phyloP scores from a whole-genome alignment of 2,329 filamentous ascomycete species.

The Claviceps arundinis region DNA sequence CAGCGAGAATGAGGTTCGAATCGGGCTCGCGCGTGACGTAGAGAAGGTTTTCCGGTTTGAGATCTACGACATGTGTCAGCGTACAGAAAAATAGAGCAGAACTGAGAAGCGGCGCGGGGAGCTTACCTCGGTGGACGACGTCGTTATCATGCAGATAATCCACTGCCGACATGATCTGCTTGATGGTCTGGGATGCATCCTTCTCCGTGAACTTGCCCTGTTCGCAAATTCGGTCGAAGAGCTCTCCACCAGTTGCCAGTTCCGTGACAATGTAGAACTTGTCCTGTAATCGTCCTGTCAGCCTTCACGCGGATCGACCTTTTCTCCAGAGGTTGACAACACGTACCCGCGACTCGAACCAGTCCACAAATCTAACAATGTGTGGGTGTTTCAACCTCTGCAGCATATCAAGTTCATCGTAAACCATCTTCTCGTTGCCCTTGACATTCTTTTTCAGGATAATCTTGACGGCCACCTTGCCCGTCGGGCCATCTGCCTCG shows the following conservation, averaged over 20 bases:
- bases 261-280: slow-evolving; percentile 99
- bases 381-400: slow-evolving; percentile 84
- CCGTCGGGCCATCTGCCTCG: slow-evolving; percentile 73
- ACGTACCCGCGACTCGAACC: slow-evolving; percentile 91
- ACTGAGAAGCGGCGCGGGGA: not conserved
- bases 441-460: slow-evolving; percentile 99
- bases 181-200: slow-evolving; percentile 90
- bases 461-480: slow-evolving; percentile 93
- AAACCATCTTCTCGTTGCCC: slow-evolving; percentile 96
- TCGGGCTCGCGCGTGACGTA: slow-evolving; percentile 68
- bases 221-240: slow-evolving; percentile 97
- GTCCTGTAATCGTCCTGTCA: slow-evolving; percentile 44
- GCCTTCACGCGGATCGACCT: not conserved
- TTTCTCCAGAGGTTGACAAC: not conserved
- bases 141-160: slow-evolving; percentile 90
- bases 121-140: slow-evolving; percentile 81
- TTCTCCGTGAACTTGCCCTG: slow-evolving; percentile 98
- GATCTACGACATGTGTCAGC: slow-evolving; percentile 42
- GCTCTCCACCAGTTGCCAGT: slow-evolving; percentile 84
- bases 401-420: slow-evolving; percentile 90
- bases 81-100: no score
- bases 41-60: slow-evolving; percentile 95
- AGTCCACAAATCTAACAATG: slow-evolving; percentile 95
- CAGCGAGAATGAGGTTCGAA: slow-evolving; percentile 83
- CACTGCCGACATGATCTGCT: slow-evolving; percentile 83